Conservation (phyloP, 2,329 filamentous ascomycete genomes). For the Diaporthe vaccinii region DNA sequence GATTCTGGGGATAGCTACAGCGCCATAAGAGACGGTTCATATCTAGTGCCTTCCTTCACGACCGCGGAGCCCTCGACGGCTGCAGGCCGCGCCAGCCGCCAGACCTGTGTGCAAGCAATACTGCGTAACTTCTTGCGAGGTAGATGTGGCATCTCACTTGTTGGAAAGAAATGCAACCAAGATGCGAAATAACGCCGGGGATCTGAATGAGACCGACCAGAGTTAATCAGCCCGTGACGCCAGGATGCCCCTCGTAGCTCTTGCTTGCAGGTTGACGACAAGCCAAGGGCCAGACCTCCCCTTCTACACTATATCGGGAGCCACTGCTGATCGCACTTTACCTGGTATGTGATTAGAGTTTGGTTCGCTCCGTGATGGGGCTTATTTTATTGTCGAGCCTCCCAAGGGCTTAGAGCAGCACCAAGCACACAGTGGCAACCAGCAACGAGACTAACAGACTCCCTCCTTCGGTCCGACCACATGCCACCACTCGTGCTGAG, state of each 20-base stretch:
- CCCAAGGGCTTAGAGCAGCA: slow-evolving; percentile 20
- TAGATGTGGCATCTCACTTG: not conserved
- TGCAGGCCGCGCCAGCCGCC: slow-evolving; percentile 19
- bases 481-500: slow-evolving; percentile 2
- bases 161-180: not conserved
- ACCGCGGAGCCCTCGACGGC: not conserved
- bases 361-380: slow-evolving; percentile 6
- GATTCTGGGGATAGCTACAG: not conserved
- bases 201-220: not conserved
- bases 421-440: slow-evolving; percentile 2
- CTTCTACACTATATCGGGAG: not conserved
- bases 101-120: not conserved
- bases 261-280: not conserved
- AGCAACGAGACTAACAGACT: not conserved
- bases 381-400: slow-evolving; percentile 10
- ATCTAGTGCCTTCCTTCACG: slow-evolving; percentile 16
- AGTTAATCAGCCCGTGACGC: slow-evolving; percentile 4
- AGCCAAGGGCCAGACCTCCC: not conserved
- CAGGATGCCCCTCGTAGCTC: slow-evolving; percentile 1
- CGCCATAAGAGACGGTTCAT: slow-evolving; percentile 1
- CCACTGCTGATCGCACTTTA: slow-evolving; percentile 10
- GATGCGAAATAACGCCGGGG: not conserved
- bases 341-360: not conserved
- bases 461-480: not conserved
- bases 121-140: not conserved